Conservation (phyloP, 352 stramenopile species). For the Phytophthora sp. region DNA sequence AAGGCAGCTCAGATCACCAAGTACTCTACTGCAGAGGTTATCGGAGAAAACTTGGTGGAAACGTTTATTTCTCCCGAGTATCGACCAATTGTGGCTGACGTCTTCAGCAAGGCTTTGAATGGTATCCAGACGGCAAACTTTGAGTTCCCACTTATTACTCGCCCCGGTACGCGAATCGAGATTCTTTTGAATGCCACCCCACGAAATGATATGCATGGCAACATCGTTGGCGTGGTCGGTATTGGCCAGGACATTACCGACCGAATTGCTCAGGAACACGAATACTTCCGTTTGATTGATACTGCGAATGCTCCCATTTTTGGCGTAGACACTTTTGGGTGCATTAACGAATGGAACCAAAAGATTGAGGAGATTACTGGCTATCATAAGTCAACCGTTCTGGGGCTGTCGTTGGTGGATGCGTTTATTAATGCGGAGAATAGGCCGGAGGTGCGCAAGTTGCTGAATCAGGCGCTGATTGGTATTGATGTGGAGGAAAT, state of each 20-base stretch:
- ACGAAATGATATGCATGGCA: conserved; percentile 67
- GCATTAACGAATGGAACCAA: conserved; percentile 82
- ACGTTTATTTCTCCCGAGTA: conserved; percentile 87
- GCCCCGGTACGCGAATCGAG: conserved; percentile 71
- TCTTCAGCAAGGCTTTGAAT: conserved; percentile 72
- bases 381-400: conserved; percentile 63
- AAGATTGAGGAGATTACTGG: conserved; percentile 81
- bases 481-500: conserved; percentile 75
- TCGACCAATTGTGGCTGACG: conserved; percentile 66
- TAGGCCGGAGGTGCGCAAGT: conserved; percentile 49
- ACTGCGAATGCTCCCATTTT: conserved; percentile 82
- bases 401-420: conserved; percentile 66
- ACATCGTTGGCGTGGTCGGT: conserved; percentile 87
- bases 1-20: conserved; percentile 91
- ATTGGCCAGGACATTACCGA: conserved; percentile 89
- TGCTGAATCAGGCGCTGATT: conserved; percentile 72
- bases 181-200: conserved; percentile 82
- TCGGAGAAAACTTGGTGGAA: conserved; percentile 82
- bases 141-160: conserved; percentile 86
- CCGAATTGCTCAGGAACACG: conserved; percentile 76
- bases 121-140: conserved; percentile 87
- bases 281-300: conserved; percentile 82
- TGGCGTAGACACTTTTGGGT: conserved; percentile 72
- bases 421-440: conserved; percentile 68
- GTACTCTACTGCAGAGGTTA: conserved; percentile 79